Evolutionary conservation across 139 green algal genomes (phyloP).

Genomic region (Yamagishiella unicocca): DNA sequence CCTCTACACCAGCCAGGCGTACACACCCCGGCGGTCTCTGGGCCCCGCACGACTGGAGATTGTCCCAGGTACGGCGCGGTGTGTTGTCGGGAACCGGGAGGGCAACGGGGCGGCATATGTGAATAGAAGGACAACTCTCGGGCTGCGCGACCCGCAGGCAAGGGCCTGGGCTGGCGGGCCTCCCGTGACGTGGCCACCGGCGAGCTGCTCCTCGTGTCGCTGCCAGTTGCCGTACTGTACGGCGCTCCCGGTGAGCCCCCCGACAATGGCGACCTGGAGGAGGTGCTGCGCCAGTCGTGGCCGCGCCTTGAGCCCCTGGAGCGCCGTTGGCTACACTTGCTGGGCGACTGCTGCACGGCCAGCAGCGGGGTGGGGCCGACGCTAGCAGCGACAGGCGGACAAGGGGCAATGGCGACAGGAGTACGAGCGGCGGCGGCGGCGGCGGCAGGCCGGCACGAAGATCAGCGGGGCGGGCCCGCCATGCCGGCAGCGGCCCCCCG

Average conservation of each 20-base stretch:
- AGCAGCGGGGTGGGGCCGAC: background rate
- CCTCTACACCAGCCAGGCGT: conserved; percentile 34
- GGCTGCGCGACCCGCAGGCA: too few relatives aligned
- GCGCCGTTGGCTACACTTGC: conserved; percentile 28
- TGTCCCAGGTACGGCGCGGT: conserved; percentile 5
- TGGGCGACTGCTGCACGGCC: background rate
- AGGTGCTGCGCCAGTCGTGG: background rate
- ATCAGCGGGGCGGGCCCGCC: background rate
- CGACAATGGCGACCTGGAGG: background rate
- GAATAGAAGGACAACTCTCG: too few relatives aligned
- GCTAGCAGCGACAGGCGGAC: background rate
- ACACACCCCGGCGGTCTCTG: background rate
- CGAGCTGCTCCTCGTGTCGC: conserved; percentile 31
- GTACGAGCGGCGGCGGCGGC: background rate
- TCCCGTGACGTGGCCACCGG: conserved; percentile 13
- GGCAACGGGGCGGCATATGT: too few relatives aligned
- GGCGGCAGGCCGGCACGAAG: background rate
- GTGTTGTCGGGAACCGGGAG: too few relatives aligned
- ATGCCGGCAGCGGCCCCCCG: background rate
- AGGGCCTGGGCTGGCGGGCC: conserved; percentile 38
- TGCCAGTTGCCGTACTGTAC: conserved; percentile 41
- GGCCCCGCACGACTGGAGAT: background rate
- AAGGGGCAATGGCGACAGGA: background rate
- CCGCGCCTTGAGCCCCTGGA: background rate
- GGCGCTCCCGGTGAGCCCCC: background rate